phyloP scores from a whole-genome alignment of 2,329 filamentous ascomycete species.

The Pleomassaria siparia region DNA sequence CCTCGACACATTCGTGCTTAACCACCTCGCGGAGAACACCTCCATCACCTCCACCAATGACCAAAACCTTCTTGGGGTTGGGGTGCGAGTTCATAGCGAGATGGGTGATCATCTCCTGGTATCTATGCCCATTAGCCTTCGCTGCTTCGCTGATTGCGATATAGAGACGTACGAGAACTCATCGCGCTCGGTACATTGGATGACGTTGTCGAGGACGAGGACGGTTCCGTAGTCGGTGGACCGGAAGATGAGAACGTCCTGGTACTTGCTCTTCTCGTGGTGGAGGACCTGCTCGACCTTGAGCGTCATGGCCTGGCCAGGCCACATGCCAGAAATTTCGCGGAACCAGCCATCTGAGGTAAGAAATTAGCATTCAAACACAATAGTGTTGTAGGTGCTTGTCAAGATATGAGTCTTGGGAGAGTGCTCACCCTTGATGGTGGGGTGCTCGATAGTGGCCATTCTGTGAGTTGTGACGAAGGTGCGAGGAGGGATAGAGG shows the following conservation, averaged over 20 bases:
- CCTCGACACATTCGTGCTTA: conserved; percentile 97
- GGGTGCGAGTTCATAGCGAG: conserved; percentile 98
- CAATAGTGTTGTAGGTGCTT: neutral
- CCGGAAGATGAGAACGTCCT: conserved; percentile 98
- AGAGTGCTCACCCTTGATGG: conserved; percentile 65
- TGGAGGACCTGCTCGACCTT: conserved; percentile 92
- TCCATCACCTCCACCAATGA: conserved; percentile 96
- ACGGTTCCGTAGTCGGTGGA: conserved; percentile 96
- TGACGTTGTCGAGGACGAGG: conserved; percentile 96
- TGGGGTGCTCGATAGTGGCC: conserved; percentile 69
- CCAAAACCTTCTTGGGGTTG: conserved; percentile 95
- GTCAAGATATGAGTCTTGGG: neutral
- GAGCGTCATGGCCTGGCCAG: conserved; percentile 94
- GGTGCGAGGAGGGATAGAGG: neutral
- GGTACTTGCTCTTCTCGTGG: conserved; percentile 99
- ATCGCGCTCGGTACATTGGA: conserved; percentile 97
- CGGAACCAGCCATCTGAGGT: conserved; percentile 97
- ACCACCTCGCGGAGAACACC: conserved; percentile 97
- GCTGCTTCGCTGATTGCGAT: neutral
- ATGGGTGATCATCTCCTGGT: conserved; percentile 99
- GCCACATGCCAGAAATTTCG: conserved; percentile 99
- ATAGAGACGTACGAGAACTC: conserved; percentile 75
- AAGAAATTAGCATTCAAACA: neutral
- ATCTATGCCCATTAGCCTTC: conserved; percentile 49
- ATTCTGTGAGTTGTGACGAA: conserved; percentile 50